Conservation (phyloP, 345 rosid species). For the Hibiscus mutabilis region DNA sequence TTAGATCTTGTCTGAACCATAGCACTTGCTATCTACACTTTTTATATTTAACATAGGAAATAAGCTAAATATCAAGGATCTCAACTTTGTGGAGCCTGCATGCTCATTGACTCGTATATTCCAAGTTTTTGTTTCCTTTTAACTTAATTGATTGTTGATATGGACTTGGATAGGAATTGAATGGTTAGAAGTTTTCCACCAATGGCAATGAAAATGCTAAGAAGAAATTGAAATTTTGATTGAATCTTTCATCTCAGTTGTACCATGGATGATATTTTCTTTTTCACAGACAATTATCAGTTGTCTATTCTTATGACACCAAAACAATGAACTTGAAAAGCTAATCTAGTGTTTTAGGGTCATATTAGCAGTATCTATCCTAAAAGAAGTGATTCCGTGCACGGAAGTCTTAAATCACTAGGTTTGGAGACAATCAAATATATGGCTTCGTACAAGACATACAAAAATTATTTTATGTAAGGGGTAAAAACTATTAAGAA, state of each 20-base stretch:
- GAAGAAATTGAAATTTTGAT: too few relatives aligned
- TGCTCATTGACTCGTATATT: not conserved
- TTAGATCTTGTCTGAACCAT: constrained; percentile 2
- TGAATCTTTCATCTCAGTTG: too few relatives aligned
- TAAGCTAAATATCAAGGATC: not conserved
- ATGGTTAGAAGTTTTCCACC: not conserved
- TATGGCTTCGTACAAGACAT: not conserved
- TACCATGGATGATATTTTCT: too few relatives aligned
- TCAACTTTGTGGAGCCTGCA: not conserved
- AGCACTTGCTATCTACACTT: not conserved
- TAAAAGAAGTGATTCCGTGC: not conserved
- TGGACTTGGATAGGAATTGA: not conserved
- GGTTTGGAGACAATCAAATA: not conserved
- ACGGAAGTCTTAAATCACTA: not conserved
- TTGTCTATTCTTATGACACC: not conserved
- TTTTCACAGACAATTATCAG: too few relatives aligned
- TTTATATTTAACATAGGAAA: not conserved
- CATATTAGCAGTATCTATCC: not conserved
- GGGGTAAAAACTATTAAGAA: too few relatives aligned
- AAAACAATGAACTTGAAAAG: not conserved
- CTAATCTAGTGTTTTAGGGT: not conserved
- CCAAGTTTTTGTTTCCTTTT: not conserved
- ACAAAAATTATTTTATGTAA: too few relatives aligned
- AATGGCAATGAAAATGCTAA: too few relatives aligned
- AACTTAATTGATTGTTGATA: not conserved